Base-by-base conservation (phyloP, 352 stramenopile species). In the Phytophthora brassicae region DNA sequence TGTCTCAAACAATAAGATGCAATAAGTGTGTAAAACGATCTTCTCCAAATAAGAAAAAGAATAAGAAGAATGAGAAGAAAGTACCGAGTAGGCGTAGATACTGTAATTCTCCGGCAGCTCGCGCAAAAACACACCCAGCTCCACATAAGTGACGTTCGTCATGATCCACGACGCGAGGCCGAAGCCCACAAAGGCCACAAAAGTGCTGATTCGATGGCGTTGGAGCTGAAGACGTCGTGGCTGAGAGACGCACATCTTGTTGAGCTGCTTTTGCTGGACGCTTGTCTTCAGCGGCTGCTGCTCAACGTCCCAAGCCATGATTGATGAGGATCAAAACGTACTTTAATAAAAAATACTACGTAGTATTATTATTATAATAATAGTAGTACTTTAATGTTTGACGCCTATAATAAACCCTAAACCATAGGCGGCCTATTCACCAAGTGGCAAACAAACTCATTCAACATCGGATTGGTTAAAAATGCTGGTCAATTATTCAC, bases 11-110 rank as follows among this genome's bases (percentile, higher is more conserved):
- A n/a, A n/a, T n/a, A n/a, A n/a, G n/a, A n/a, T n/a, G n/a, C n/a
- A n/a, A n/a, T n/a, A n/a, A n/a, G n/a, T n/a, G n/a, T n/a, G n/a
- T n/a, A n/a, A n/a, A n/a, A n/a, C n/a, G n/a, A n/a, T n/a, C n/a
- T n/a, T n/a, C n/a, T n/a, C n/a, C n/a, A n/a, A n/a, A n/a, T n/a
- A n/a, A n/a, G n/a, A n/a, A n/a, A n/a, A n/a, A n/a, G n/a, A n/a
- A 56, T 55, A 31, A 31, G 8, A 31, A 31, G 26, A 31, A 31
- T 8, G 26, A 31, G 26, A 31, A 31, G 4, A 31, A 31, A 13
- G 11, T 31, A 89, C 79, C 70, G 77, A 80, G 67, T 89, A 89
- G 8, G 82, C 77, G 60, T 81, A 87, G 61, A 91, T 88, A 13
- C 72, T 64, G 64, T 85, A 86, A 22, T 77, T 72, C 62, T 91